Base-by-base conservation (phyloP, 306 rosid species). In the Quercus glauca region DNA sequence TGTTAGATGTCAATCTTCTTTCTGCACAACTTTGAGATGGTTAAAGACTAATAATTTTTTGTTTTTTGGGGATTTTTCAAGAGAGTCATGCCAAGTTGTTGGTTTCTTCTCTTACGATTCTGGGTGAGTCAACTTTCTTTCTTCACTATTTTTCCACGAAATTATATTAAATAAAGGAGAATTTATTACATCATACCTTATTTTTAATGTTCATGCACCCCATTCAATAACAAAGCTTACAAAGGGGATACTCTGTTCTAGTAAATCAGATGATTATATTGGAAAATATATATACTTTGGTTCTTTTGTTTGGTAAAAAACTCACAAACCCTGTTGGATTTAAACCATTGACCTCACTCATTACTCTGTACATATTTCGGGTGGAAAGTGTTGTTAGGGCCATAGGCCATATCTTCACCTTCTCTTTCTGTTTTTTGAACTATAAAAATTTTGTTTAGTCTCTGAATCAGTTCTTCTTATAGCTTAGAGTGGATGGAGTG, bases 401-500 rank as follows among this genome's bases (percentile, higher is more conserved):
- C 26, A n/a, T 9, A n/a, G 72, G 26, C 72, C 49, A 19, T 68
- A 8, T 19, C 26, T 35, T 17, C 5, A 65, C 1, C 20, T 64
- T 64, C 49, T 31, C 45, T 68, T 65, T 15, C 58, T 11, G 35
- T 70, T 71, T 79, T 55, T 64, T 57, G 18, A 52, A 70, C 56
- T 74, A n/a, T 70, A 4, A 55, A 33, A 31, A 52, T 77, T 49
- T 75, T 70, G 13, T 77, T 68, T 58, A 79, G 65, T 83, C 69
- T 31, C 74, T 67, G 61, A 76, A 23, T 60, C 43, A 10, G 63
- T 71, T 82, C 55, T 77, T 89, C 61, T 75, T 85, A 63, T 89
- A 93, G 99, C 99, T 95, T 73, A 90, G 98, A 88, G 99, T 95
- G 82, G 99, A 95, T 82, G 98, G 99, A 28, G 96, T 92, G 75